Evolutionary conservation across 2,329 filamentous ascomycete species (phyloP).

Genomic region (Neofusicoccum sp.): DNA sequence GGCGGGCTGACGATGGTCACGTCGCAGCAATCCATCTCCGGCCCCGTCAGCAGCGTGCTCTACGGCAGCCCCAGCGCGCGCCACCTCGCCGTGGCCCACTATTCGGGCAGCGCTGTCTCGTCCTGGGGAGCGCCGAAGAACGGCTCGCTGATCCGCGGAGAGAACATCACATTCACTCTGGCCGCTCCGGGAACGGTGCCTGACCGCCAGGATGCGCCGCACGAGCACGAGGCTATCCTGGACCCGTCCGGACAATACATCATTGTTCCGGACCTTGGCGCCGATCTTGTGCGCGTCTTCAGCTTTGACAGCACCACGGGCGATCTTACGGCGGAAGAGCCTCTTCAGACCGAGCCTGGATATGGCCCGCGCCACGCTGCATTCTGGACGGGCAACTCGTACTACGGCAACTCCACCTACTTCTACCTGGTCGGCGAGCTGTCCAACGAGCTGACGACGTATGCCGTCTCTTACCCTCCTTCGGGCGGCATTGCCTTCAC

Average conservation of each 20-base stretch:
- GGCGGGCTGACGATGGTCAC: conserved; percentile 42
- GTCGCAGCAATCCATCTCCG: conserved; percentile 38
- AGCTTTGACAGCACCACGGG: conserved; percentile 50
- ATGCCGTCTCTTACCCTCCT: conserved; percentile 55
- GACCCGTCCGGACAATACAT: conserved; percentile 68
- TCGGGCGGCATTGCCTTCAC: conserved; percentile 49
- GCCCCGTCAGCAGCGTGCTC: conserved; percentile 45
- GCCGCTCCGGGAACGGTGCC: conserved; percentile 40
- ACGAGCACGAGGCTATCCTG: conserved; percentile 66
- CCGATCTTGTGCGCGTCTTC: conserved; percentile 65
- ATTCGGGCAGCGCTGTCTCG: conserved; percentile 42
- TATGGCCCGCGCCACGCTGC: conserved; percentile 66
- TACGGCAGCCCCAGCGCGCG: conserved; percentile 42
- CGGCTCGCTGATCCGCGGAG: conserved; percentile 28
- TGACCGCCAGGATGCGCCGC: conserved; percentile 58
- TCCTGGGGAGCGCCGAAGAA: conserved; percentile 31
- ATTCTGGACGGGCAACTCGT: conserved; percentile 50
- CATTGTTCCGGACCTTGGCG: conserved; percentile 67
- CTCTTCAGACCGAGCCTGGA: conserved; percentile 52
- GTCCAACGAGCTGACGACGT: conserved; percentile 59
- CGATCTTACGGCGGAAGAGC: conserved; percentile 48
- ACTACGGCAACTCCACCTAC: conserved; percentile 38
- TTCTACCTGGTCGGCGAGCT: conserved; percentile 67
- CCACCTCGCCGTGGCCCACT: conserved; percentile 47
- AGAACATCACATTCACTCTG: conserved; percentile 48